A percentile compares a stretch with the other conserved stretches of the same genome.
These are phyloP conservation scores for Chrysanthemum makinoi DNA, from an alignment of 129 eudicot species.

Conservation along the genomic window DNA sequence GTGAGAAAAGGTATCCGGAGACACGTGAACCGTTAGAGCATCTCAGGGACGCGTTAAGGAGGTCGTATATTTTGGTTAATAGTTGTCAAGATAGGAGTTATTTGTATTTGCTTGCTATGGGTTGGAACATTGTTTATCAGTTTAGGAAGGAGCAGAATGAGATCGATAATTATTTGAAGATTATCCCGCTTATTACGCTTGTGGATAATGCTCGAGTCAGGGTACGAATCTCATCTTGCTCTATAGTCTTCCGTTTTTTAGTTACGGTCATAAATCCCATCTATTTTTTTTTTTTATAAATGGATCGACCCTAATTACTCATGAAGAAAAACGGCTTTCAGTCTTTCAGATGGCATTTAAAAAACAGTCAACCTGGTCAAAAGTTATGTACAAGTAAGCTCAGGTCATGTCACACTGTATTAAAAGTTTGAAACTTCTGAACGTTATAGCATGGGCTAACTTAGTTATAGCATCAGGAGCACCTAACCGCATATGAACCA, in stretches of 20 bases:
- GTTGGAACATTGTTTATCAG: conserved; percentile 98
- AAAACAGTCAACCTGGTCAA: not conserved
- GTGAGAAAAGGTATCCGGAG: conserved; percentile 85
- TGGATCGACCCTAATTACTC: not conserved
- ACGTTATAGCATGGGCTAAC: no score
- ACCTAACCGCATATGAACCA: no score
- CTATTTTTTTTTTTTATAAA: not conserved
- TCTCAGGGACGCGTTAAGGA: conserved; percentile 89
- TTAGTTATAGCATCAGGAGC: no score
- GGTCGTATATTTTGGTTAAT: conserved; percentile 83
- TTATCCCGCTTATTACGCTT: conserved; percentile 89
- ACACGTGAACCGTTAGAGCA: conserved; percentile 94
- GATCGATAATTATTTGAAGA: conserved; percentile 87
- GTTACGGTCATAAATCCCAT: not conserved
- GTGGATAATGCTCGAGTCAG: conserved; percentile 96
- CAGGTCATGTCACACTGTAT: not conserved
- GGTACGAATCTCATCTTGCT: conserved; percentile 39
- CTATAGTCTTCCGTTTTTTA: conserved; percentile 9
- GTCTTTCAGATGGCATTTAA: not conserved
- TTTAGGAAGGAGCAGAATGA: conserved; percentile 86
- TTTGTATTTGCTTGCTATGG: conserved; percentile 90
- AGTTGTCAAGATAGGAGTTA: conserved; percentile 96
- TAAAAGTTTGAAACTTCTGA: not conserved
- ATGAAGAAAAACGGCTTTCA: not conserved
- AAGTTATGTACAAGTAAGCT: not conserved